Conservation (phyloP, 1,284 basidiomycete genomes). For the Erythrobasidium hasegawianum region DNA sequence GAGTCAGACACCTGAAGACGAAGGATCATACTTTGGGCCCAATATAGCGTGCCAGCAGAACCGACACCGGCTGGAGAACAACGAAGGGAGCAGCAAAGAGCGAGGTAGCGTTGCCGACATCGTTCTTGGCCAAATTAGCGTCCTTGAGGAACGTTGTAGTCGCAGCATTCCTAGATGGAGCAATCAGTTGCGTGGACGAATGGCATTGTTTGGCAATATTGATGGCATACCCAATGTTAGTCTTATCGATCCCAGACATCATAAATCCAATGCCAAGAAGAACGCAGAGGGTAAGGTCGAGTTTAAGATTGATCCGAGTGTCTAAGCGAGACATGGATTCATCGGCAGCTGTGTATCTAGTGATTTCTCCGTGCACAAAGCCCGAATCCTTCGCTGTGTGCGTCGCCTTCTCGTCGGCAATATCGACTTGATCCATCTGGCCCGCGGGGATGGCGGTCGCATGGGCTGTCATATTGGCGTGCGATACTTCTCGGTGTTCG, state of each 20-base stretch:
- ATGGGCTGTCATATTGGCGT: too few relatives aligned
- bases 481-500: too few relatives aligned
- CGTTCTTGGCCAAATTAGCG: slow-evolving; percentile 22
- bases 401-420: too few relatives aligned
- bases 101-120: slow-evolving; percentile 32
- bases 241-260: neutral
- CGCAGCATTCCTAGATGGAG: neutral
- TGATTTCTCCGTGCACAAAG: too few relatives aligned
- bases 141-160: slow-evolving; percentile 22
- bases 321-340: neutral
- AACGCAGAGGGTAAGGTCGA: neutral
- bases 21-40: neutral
- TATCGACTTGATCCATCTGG: too few relatives aligned
- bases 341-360: neutral
- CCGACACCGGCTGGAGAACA: slow-evolving; percentile 34
- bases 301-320: neutral
- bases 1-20: slow-evolving; percentile 13
- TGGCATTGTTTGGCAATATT: neutral
- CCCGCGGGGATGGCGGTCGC: too few relatives aligned
- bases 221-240: neutral
- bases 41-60: slow-evolving; percentile 17
- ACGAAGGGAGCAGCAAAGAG: slow-evolving; percentile 37
- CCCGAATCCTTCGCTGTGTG: too few relatives aligned
- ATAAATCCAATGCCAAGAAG: neutral
- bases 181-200: neutral